Base-by-base conservation (phyloP, 2,329 filamentous ascomycete species). In the Cladosporium sp. region DNA sequence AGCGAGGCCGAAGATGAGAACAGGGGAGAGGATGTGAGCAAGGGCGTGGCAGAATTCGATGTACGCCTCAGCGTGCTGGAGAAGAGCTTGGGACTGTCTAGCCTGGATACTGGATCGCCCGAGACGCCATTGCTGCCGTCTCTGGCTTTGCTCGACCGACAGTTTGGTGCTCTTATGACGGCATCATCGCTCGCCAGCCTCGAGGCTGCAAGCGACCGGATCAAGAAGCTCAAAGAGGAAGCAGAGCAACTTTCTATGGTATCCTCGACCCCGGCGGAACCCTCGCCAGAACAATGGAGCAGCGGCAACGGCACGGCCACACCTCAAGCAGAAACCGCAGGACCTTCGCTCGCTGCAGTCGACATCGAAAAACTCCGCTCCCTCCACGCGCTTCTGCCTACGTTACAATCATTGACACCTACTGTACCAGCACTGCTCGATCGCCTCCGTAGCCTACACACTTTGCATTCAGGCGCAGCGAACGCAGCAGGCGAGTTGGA, bases 361-460 rank as follows among this genome's bases (percentile, higher is more conserved):
- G 87, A 95, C 62, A 79, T 84, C 38, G 79, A 87, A 49, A 95
- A 95, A 68, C 87, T 98, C 67, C 93, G 95, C 59, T 88, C 91
- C 1, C 80, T 98, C 4, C 96, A 96, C 70, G 86, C 87, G 1
- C 88, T 89, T 3, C 75, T 98, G 13, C 86, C 90, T 1, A 93
- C 89, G 0, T 93, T 98, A 54, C 90, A 95, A 70, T 87, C 80
- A 53, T 77, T 98, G 7, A 80, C 89, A 5, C 93, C 93, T 1
- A 77, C 95, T 14, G 78, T 98, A 3, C 92, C 93, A 1, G 82
- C 89, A 4, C 77, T 97, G 9, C 77, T 98, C 9, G 90, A 96
- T 63, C 82, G 93, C 22, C 74, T 98, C 46, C 81, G 91, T 54
- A 95, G 89, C 8, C 75, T 98, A 52, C 81, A 88, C 54, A 83